Conservation (phyloP, 2,329 filamentous ascomycete species). For the Alternaria arborescens region DNA sequence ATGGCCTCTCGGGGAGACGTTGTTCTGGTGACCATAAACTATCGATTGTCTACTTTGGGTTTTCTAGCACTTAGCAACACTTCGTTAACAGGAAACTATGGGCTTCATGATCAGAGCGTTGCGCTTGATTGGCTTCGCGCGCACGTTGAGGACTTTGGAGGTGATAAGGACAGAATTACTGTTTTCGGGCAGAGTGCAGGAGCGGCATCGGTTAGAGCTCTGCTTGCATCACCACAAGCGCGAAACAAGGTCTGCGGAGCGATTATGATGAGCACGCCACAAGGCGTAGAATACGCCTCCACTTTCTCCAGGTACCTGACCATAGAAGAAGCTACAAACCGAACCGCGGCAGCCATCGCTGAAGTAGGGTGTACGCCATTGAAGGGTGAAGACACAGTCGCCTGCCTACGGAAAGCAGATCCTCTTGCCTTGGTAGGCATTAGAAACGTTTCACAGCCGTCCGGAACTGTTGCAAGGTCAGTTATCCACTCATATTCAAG, state of each 20-base stretch:
- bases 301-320: constrained; percentile 37
- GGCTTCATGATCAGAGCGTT: constrained; percentile 58
- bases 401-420: constrained; percentile 37
- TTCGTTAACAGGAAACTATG: constrained; percentile 60
- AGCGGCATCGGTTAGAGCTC: constrained; percentile 54
- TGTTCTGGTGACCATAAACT: constrained; percentile 56
- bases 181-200: constrained; percentile 52
- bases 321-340: constrained; percentile 31
- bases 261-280: constrained; percentile 48
- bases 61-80: constrained; percentile 52
- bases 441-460: constrained; percentile 7
- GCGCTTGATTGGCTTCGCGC: constrained; percentile 60
- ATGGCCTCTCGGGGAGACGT: constrained; percentile 58
- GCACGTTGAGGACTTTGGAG: constrained; percentile 51
- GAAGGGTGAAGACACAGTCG: constrained; percentile 19
- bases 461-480: neutral
- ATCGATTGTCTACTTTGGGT: constrained; percentile 50
- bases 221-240: constrained; percentile 60
- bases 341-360: constrained; percentile 31
- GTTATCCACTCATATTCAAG: neutral
- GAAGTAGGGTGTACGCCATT: constrained; percentile 33
- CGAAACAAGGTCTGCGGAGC: constrained; percentile 60
- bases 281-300: constrained; percentile 24
- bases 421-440: constrained; percentile 29
- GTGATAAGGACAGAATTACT: constrained; percentile 47